These are phyloP conservation scores for Catharanthus roseus DNA, from an alignment of 257 asterid genomes.

Conservation along the genomic window DNA sequence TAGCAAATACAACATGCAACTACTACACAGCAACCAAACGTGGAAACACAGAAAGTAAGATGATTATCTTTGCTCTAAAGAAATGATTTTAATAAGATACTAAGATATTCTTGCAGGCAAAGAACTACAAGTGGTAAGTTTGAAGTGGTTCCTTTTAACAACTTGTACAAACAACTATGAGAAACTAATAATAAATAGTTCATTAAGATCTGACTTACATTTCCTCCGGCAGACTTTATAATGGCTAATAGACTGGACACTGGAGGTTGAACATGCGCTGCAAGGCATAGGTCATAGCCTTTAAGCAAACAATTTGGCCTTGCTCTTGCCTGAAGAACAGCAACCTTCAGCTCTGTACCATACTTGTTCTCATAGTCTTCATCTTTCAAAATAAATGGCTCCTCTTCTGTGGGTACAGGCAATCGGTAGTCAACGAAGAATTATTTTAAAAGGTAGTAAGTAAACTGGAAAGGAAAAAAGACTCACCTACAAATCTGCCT, in stretches of 20 bases:
- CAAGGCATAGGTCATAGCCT: slow-evolving; percentile 66
- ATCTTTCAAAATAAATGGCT: slow-evolving; percentile 58
- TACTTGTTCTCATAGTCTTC: slow-evolving; percentile 54
- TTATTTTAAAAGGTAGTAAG: not conserved
- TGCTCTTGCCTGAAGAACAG: slow-evolving; percentile 56
- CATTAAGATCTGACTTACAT: slow-evolving; percentile 43
- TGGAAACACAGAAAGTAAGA: too few species aligned
- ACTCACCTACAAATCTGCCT: slow-evolving; percentile 66
- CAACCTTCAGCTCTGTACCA: slow-evolving; percentile 52
- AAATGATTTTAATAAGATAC: not conserved
- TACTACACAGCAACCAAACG: not conserved
- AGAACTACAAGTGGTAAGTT: not conserved
- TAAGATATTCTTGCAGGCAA: not conserved
- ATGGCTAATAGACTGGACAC: slow-evolving; percentile 48
- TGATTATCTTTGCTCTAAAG: not conserved
- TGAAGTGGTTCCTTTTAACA: not conserved
- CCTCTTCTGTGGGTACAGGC: slow-evolving; percentile 52
- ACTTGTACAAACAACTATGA: not conserved
- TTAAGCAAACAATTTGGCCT: slow-evolving; percentile 53
- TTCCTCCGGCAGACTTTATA: slow-evolving; percentile 73
- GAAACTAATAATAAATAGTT: not conserved
- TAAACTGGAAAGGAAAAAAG: not conserved
- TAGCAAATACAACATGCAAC: not conserved
- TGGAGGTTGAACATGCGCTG: slow-evolving; percentile 71
- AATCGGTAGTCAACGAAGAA: slow-evolving; percentile 3